Percentiles rank a stretch among this genome's conserved stretches.
These are phyloP conservation scores for Corchorus capsularis DNA, from an alignment of 345 rosid species.

Conservation along the genomic window DNA sequence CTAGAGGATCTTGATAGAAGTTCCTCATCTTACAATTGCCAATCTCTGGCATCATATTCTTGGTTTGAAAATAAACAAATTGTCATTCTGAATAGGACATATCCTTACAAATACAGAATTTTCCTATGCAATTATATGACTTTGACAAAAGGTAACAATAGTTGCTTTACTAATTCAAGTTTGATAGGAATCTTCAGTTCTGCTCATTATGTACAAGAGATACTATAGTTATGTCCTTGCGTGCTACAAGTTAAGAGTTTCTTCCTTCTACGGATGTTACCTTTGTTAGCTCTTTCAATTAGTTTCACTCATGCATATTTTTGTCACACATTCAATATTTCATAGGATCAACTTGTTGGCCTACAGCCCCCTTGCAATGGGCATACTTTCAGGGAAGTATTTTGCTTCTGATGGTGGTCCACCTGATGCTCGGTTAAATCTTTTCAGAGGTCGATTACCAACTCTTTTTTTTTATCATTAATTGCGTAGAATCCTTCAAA, in stretches of 20 bases:
- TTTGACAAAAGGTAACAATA: neutral
- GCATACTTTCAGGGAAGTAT: conserved; percentile 69
- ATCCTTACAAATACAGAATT: neutral
- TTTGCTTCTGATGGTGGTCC: conserved; percentile 49
- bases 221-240: neutral
- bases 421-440: conserved; percentile 54
- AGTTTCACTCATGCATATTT: neutral
- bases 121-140: neutral
- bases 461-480: conserved; percentile 9
- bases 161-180: neutral
- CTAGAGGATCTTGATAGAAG: neutral
- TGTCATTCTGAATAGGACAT: conserved; percentile 2
- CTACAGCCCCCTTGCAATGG: conserved; percentile 74
- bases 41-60: neutral
- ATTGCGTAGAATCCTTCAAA: neutral
- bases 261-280: neutral
- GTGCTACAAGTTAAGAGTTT: neutral
- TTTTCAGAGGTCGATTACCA: conserved; percentile 43
- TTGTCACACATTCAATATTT: conserved; percentile 1
- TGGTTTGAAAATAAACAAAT: neutral
- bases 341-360: conserved; percentile 53
- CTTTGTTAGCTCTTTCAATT: neutral
- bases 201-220: neutral
- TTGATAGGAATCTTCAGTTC: neutral
- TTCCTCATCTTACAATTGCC: neutral